A percentile compares a stretch with the other conserved stretches of the same genome.
These are phyloP conservation scores for Sporodiniella umbellata DNA, from an alignment of 371 early-diverging fungal genomes.

Conservation along the genomic window DNA sequence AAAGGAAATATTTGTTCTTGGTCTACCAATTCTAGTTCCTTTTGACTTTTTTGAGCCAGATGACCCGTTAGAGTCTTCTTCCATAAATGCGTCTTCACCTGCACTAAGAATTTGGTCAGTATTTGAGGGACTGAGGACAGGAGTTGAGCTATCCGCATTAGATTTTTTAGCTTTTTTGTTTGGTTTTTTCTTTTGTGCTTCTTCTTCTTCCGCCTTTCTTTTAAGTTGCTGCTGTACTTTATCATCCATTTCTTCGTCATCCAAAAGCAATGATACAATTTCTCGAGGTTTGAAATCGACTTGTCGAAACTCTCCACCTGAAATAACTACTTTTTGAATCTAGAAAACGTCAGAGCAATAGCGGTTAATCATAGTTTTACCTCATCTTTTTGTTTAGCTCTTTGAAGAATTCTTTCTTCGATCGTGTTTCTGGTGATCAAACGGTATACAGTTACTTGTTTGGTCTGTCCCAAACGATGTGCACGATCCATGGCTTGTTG, in stretches of 20 bases:
- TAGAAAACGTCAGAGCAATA: neutral
- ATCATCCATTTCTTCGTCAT: slow-evolving; percentile 68
- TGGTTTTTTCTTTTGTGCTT: slow-evolving; percentile 33
- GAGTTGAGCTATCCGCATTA: slow-evolving; percentile 23
- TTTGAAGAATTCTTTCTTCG: slow-evolving; percentile 88
- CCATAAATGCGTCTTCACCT: slow-evolving; percentile 36
- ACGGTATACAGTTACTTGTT: slow-evolving; percentile 93
- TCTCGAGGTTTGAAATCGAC: slow-evolving; percentile 85
- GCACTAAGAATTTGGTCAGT: slow-evolving; percentile 38
- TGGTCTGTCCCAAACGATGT: slow-evolving; percentile 97
- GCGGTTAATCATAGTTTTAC: slow-evolving; percentile 5
- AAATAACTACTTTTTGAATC: slow-evolving; percentile 96
- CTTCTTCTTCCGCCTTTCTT: slow-evolving; percentile 60
- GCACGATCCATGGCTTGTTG: slow-evolving; percentile 98
- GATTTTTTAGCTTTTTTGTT: slow-evolving; percentile 32
- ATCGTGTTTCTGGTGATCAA: slow-evolving; percentile 89
- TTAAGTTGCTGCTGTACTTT: slow-evolving; percentile 58
- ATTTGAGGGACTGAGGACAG: slow-evolving; percentile 24
- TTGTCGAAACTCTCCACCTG: slow-evolving; percentile 86
- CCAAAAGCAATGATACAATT: slow-evolving; percentile 82
- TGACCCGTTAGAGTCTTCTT: slow-evolving; percentile 13
- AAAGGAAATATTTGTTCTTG: slow-evolving; percentile 42
- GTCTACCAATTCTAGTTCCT: slow-evolving; percentile 37
- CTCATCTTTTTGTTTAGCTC: slow-evolving; percentile 94
- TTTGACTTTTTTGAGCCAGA: slow-evolving; percentile 25